Conservation (phyloP, 75 land plant species). For the Azolla pinnata region DNA sequence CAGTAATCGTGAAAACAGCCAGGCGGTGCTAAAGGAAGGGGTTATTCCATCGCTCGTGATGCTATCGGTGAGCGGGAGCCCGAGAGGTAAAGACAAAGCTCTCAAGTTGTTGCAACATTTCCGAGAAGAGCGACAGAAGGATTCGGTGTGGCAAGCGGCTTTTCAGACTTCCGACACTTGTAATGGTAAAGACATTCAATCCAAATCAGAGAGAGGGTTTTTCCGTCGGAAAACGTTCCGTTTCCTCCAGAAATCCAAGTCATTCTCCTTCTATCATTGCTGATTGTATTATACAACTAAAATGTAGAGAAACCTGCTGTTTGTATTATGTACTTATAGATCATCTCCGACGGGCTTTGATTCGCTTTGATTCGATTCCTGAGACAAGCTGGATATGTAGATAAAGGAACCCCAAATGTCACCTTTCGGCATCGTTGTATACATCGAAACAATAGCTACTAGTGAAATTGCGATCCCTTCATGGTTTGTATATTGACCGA, state of each 20-base stretch:
- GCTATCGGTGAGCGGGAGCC: conserved; percentile 49
- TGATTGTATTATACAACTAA: conserved; percentile 9
- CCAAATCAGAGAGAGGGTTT: neutral
- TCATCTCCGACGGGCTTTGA: neutral
- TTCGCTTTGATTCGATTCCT: neutral
- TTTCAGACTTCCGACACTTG: neutral
- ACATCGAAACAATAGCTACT: too few relatives aligned
- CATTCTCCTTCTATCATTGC: conserved; percentile 6
- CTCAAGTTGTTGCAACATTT: conserved; percentile 51
- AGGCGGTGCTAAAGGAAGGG: conserved; percentile 67
- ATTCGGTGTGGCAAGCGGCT: neutral
- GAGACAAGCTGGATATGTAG: too few relatives aligned
- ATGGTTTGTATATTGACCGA: too few relatives aligned
- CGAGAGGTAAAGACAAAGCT: conserved; percentile 49
- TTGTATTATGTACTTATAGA: neutral
- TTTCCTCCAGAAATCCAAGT: conserved; percentile 2
- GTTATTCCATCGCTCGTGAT: conserved; percentile 59
- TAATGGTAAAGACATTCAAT: neutral
- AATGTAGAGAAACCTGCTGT: neutral
- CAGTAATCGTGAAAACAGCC: conserved; percentile 38
- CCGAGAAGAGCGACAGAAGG: conserved; percentile 36
- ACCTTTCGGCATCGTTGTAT: too few relatives aligned
- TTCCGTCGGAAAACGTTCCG: neutral
- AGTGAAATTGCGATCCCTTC: too few relatives aligned
- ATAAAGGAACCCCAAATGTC: too few relatives aligned